phyloP scores from a whole-genome alignment of 306 rosid genomes.

The Betula pendula region DNA sequence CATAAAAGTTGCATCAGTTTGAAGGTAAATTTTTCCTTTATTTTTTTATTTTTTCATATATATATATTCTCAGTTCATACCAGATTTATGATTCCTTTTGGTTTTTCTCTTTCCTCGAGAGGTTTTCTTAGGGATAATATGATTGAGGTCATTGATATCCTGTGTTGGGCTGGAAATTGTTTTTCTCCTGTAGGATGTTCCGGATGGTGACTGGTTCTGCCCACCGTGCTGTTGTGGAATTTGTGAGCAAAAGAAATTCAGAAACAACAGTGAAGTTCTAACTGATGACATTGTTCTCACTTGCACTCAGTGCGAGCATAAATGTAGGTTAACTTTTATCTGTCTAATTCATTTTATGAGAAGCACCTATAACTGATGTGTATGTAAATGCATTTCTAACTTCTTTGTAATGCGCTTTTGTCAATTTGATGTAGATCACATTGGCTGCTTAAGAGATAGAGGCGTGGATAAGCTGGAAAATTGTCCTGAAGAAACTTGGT shows the following conservation, averaged over 20 bases:
- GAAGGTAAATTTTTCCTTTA: slow-evolving; percentile 50
- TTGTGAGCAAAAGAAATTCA: slow-evolving; percentile 52
- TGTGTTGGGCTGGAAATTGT: slow-evolving; percentile 19
- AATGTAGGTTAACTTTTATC: slow-evolving; percentile 48
- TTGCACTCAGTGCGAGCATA: slow-evolving; percentile 77
- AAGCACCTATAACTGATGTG: background rate
- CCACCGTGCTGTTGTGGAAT: slow-evolving; percentile 75
- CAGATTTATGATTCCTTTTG: background rate
- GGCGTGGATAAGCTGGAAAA: slow-evolving; percentile 27
- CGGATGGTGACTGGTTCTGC: slow-evolving; percentile 90
- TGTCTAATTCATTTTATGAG: background rate
- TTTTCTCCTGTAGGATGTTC: slow-evolving; percentile 57
- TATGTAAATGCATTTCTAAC: slow-evolving; percentile 10
- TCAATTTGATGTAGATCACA: slow-evolving; percentile 62
- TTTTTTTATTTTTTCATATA: too few species aligned
- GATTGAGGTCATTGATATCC: slow-evolving; percentile 30
- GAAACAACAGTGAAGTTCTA: slow-evolving; percentile 34
- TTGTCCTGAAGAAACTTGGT: slow-evolving; percentile 42
- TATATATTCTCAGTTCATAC: background rate
- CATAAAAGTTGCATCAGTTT: slow-evolving; percentile 67
- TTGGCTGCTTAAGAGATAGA: slow-evolving; percentile 48
- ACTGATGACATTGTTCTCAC: slow-evolving; percentile 32
- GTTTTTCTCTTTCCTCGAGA: background rate
- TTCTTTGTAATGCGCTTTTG: slow-evolving; percentile 21
- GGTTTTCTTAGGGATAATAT: slow-evolving; percentile 3